Evolutionary conservation across 2,329 filamentous ascomycete species (phyloP).

Genomic region (Exophiala calicioides): DNA sequence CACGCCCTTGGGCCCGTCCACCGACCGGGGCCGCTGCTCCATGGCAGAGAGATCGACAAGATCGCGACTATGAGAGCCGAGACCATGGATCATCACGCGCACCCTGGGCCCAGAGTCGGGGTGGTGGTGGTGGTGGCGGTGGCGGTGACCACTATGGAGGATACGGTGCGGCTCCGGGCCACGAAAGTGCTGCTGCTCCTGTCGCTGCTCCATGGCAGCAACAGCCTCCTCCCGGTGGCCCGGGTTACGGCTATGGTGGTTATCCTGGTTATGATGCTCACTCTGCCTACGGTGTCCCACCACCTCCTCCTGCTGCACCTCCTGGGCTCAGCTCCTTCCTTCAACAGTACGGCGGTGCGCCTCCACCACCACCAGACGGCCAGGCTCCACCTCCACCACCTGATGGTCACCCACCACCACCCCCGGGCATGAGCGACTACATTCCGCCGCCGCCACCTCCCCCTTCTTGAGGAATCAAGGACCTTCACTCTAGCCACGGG

Average conservation of each 20-base stretch:
- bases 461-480: no score
- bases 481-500: no score
- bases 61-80: slow-evolving; percentile 47
- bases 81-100: slow-evolving; percentile 39
- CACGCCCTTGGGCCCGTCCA: slow-evolving; percentile 46
- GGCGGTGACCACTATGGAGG: slow-evolving; percentile 45
- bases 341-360: slow-evolving; percentile 59
- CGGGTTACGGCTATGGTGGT: slow-evolving; percentile 59
- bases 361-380: slow-evolving; percentile 54
- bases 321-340: slow-evolving; percentile 63
- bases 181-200: slow-evolving; percentile 36
- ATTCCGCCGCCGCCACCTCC: slow-evolving; percentile 24
- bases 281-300: slow-evolving; percentile 43
- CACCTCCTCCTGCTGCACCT: slow-evolving; percentile 49
- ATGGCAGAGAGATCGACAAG: slow-evolving; percentile 60
- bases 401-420: slow-evolving; percentile 25
- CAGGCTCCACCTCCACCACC: slow-evolving; percentile 44
- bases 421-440: slow-evolving; percentile 24
- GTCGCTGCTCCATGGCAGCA: slow-evolving; percentile 64
- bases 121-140: slow-evolving; percentile 39
- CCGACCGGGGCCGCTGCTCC: slow-evolving; percentile 59
- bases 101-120: slow-evolving; percentile 37
- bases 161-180: slow-evolving; percentile 43
- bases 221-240: slow-evolving; percentile 46
- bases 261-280: slow-evolving; percentile 50